These are phyloP conservation scores for Lentinus brumalis DNA, from an alignment of 768 basidiomycete genomes.

Conservation along the genomic window DNA sequence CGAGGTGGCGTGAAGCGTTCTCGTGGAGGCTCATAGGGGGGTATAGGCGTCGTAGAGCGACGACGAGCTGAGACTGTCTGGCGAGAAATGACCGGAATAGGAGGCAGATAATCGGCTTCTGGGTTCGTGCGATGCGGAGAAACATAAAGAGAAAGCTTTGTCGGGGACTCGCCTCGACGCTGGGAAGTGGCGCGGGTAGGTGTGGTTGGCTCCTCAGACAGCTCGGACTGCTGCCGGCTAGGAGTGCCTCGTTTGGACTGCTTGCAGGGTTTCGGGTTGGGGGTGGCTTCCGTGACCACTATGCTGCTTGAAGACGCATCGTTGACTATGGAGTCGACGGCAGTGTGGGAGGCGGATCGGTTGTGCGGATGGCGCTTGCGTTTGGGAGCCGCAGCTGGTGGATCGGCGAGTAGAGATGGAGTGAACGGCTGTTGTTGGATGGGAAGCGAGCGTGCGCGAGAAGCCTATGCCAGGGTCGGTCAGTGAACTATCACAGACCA, in stretches of 20 bases:
- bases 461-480: slow-evolving; percentile 24
- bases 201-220: slow-evolving; percentile 25
- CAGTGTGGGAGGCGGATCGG: slow-evolving; percentile 18
- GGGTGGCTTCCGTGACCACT: slow-evolving; percentile 44
- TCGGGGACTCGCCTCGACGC: slow-evolving; percentile 26
- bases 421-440: slow-evolving; percentile 10
- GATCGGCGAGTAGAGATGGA: slow-evolving; percentile 15
- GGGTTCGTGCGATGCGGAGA: slow-evolving; percentile 53
- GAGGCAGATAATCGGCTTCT: slow-evolving; percentile 50
- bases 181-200: slow-evolving; percentile 27
- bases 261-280: slow-evolving; percentile 67
- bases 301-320: slow-evolving; percentile 22
- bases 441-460: slow-evolving; percentile 22
- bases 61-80: slow-evolving; percentile 30
- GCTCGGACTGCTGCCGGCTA: slow-evolving; percentile 17
- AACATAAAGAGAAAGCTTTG: slow-evolving; percentile 30
- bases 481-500: background rate
- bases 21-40: slow-evolving; percentile 63
- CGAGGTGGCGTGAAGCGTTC: slow-evolving; percentile 76
- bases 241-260: slow-evolving; percentile 35
- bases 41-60: slow-evolving; percentile 54
- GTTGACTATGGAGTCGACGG: slow-evolving; percentile 13
- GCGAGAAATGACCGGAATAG: slow-evolving; percentile 30
- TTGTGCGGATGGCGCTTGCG: slow-evolving; percentile 40
- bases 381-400: slow-evolving; percentile 28